These are phyloP conservation scores for Firmiana major DNA, from an alignment of 345 rosid genomes.

Conservation along the genomic window DNA sequence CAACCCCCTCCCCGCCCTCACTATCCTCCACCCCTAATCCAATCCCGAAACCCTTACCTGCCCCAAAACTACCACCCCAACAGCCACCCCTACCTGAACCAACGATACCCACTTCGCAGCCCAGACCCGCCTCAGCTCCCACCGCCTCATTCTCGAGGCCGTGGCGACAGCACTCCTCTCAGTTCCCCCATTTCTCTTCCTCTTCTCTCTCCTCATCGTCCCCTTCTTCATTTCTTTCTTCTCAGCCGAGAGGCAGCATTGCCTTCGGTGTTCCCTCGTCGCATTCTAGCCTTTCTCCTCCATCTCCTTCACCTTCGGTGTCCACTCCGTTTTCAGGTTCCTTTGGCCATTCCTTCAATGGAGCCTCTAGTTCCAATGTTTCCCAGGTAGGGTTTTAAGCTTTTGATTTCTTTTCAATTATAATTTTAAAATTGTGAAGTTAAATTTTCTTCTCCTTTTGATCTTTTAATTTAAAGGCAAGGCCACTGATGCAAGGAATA, in stretches of 20 bases:
- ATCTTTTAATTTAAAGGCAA: conserved; percentile 33
- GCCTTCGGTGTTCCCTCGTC: conserved; percentile 69
- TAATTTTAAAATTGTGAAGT: not conserved
- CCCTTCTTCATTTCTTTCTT: conserved; percentile 32
- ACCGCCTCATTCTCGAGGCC: conserved; percentile 47
- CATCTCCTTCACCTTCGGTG: conserved; percentile 39
- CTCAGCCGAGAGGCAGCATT: conserved; percentile 53
- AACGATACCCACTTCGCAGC: conserved; percentile 25
- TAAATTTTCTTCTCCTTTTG: not conserved
- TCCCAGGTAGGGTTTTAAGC: conserved; percentile 42
- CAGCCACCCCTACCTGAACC: conserved; percentile 24
- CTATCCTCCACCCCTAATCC: conserved; percentile 22
- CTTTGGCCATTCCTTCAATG: conserved; percentile 61
- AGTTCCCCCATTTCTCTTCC: conserved; percentile 45
- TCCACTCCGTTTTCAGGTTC: conserved; percentile 61
- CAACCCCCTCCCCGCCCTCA: conserved; percentile 5
- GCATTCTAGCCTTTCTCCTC: conserved; percentile 41
- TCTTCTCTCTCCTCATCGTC: conserved; percentile 39
- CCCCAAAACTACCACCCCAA: conserved; percentile 31
- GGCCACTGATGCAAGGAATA: conserved; percentile 52
- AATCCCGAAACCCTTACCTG: conserved; percentile 20
- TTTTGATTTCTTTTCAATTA: not conserved
- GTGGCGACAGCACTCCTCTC: conserved; percentile 61
- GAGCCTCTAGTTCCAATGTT: conserved; percentile 38
- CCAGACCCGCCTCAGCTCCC: conserved; percentile 14